Percentiles rank a stretch among this genome's conserved stretches.
Evolutionary conservation across 139 green algal species (phyloP).

Genomic region (Micractinium sp.): DNA sequence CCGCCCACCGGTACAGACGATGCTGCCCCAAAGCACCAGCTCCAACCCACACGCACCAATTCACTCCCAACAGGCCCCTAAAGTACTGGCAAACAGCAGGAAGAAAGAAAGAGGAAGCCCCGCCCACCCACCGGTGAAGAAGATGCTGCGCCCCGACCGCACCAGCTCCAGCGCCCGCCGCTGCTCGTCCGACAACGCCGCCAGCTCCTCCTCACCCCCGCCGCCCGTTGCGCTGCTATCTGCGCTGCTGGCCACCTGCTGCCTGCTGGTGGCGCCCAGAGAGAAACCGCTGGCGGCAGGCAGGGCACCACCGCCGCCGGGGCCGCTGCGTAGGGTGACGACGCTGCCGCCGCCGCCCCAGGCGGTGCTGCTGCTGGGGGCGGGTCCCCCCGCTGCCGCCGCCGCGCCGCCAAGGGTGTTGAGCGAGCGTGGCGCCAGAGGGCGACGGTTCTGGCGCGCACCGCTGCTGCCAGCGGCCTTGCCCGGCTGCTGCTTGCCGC

Average conservation of each 20-base stretch:
- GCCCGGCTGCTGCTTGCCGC: not conserved
- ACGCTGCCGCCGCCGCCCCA: not conserved
- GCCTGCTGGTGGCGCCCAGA: not conserved
- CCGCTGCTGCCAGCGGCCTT: not conserved
- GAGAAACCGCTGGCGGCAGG: not conserved
- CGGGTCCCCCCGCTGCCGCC: not conserved
- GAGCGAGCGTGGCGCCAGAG: slow-evolving; percentile 28
- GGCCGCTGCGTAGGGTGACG: not conserved
- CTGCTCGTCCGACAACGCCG: slow-evolving; percentile 52
- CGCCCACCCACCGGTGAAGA: slow-evolving; percentile 61
- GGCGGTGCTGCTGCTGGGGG: not conserved
- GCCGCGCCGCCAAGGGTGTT: slow-evolving; percentile 15
- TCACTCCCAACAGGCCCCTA: no score
- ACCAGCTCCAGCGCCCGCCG: slow-evolving; percentile 50
- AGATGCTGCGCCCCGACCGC: slow-evolving; percentile 51
- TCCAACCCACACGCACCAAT: no score
- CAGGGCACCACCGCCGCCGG: not conserved
- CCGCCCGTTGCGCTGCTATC: not conserved
- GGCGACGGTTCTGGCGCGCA: not conserved
- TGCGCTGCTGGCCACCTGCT: slow-evolving; percentile 6
- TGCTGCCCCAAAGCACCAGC: no score
- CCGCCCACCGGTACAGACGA: no score
- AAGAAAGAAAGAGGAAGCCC: no score
- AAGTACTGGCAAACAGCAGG: not conserved
- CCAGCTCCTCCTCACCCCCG: slow-evolving; percentile 37